phyloP scores from a whole-genome alignment of 352 stramenopile species.

The Pythium chondricola region DNA sequence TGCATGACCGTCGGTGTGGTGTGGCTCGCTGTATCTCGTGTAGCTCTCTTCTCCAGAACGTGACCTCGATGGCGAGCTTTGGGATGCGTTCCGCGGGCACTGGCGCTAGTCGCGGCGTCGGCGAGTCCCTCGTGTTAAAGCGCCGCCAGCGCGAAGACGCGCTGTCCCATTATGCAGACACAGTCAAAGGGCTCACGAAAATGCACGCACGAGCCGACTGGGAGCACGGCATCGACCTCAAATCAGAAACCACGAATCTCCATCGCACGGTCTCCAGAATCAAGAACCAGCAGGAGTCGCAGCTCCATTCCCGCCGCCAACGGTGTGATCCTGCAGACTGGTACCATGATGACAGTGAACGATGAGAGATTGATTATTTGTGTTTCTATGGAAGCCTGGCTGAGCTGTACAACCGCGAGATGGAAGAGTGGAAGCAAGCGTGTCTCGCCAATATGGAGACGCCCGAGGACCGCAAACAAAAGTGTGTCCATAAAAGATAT shows the following conservation, averaged over 20 bases:
- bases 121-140: conserved; percentile 72
- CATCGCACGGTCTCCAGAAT: conserved; percentile 36
- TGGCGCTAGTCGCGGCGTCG: conserved; percentile 36
- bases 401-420: conserved; percentile 70
- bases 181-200: conserved; percentile 40
- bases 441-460: conserved; percentile 72
- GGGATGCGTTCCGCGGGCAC: conserved; percentile 4
- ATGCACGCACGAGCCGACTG: conserved; percentile 62
- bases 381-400: conserved; percentile 32
- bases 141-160: conserved; percentile 59
- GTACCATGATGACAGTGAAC: not conserved
- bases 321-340: no score
- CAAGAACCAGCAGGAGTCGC: conserved; percentile 72
- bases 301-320: conserved; percentile 55
- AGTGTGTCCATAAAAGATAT: conserved; percentile 24
- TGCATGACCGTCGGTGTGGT: no score
- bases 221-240: conserved; percentile 56
- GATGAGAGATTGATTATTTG: not conserved
- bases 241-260: conserved; percentile 42
- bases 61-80: conserved; percentile 9
- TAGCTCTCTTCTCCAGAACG: no score
- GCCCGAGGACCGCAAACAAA: conserved; percentile 70
- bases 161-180: conserved; percentile 43
- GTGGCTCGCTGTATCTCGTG: no score
- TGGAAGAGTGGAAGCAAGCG: conserved; percentile 61